These are phyloP conservation scores for Cucurbita ficifolia DNA, from an alignment of 306 rosid species.

Conservation along the genomic window DNA sequence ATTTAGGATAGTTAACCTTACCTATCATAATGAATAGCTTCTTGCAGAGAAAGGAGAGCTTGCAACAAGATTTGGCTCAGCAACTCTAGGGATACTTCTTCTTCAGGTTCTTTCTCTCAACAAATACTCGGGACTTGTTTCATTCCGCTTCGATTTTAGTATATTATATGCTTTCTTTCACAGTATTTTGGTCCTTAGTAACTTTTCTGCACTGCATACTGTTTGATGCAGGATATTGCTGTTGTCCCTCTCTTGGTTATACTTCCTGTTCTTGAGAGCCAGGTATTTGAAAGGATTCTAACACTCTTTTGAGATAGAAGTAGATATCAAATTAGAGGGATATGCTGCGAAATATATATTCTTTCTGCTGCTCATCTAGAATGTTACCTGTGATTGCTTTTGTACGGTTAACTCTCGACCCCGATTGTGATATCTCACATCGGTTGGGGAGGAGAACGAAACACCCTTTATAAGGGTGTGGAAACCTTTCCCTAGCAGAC, in stretches of 20 bases:
- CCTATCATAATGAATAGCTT: slow-evolving; percentile 44
- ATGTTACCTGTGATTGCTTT: neutral
- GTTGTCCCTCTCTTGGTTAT: slow-evolving; percentile 94
- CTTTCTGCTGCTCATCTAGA: neutral
- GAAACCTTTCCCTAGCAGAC: too few species aligned
- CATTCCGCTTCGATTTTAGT: neutral
- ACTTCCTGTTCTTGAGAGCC: slow-evolving; percentile 96
- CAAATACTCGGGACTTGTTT: neutral
- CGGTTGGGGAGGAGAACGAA: too few species aligned
- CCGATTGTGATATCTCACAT: too few species aligned
- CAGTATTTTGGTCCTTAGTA: slow-evolving; percentile 15
- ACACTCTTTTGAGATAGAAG: neutral
- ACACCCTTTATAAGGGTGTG: too few species aligned
- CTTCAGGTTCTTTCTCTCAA: slow-evolving; percentile 46
- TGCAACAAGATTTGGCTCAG: slow-evolving; percentile 93
- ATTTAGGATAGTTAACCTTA: slow-evolving; percentile 14
- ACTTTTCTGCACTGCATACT: slow-evolving; percentile 16
- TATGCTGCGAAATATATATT: neutral
- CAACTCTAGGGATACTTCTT: slow-evolving; percentile 92
- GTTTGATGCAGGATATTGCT: slow-evolving; percentile 83
- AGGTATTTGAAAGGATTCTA: slow-evolving; percentile 40
- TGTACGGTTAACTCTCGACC: neutral
- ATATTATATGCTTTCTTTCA: neutral
- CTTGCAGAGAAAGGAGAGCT: slow-evolving; percentile 99
- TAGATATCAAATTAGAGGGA: neutral